phyloP scores from a whole-genome alignment of 23 red algal genomes.

The Cyanidiococcus yangmingshanensis region DNA sequence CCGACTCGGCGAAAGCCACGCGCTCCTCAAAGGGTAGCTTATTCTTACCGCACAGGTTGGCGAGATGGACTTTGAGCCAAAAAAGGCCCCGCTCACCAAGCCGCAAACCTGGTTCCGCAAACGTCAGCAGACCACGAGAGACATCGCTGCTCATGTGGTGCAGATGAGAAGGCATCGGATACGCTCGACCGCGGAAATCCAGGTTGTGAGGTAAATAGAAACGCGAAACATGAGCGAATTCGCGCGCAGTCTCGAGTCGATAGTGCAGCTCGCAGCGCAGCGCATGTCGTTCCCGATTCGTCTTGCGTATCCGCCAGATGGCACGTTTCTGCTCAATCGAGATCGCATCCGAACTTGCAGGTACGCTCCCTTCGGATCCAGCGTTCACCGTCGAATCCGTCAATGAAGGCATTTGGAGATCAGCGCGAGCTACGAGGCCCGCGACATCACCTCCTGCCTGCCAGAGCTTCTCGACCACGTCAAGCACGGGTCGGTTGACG shows the following conservation, averaged over 20 bases:
- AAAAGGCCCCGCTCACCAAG: constrained; percentile 70
- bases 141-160: constrained; percentile 87
- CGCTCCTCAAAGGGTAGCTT: constrained; percentile 76
- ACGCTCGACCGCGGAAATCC: constrained; percentile 95
- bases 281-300: constrained; percentile 53
- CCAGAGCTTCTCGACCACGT: constrained; percentile 58
- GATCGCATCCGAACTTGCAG: not conserved
- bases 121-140: constrained; percentile 57
- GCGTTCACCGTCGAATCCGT: constrained; percentile 12
- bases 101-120: constrained; percentile 46
- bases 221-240: constrained; percentile 36
- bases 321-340: not conserved
- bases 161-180: constrained; percentile 70
- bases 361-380: not conserved
- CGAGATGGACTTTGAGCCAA: constrained; percentile 89
- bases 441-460: constrained; percentile 47
- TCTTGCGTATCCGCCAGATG: constrained; percentile 11
- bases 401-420: constrained; percentile 30
- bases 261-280: constrained; percentile 54
- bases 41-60: constrained; percentile 60
- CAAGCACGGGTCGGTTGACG: constrained; percentile 49
- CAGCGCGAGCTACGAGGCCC: constrained; percentile 45
- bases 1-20: constrained; percentile 40
- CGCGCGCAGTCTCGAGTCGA: constrained; percentile 37
- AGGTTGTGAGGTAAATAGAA: constrained; percentile 92